These are phyloP conservation scores for Macrocystidia cucumis DNA, from an alignment of 1,284 basidiomycete species.

Conservation along the genomic window DNA sequence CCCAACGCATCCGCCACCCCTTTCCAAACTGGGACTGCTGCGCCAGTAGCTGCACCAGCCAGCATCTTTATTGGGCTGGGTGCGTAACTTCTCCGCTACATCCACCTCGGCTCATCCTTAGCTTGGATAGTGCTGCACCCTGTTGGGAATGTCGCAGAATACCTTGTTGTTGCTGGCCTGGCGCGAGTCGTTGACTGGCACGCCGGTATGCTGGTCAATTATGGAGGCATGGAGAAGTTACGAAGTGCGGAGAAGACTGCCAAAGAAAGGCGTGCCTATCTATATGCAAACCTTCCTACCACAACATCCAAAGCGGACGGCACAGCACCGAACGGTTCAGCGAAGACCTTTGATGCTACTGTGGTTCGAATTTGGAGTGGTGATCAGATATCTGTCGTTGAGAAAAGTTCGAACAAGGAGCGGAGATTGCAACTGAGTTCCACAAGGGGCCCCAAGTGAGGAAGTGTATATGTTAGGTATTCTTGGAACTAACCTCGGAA, in stretches of 20 bases:
- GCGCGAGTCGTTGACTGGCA: slow-evolving; percentile 97
- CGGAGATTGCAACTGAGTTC: slow-evolving; percentile 86
- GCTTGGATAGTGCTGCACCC: slow-evolving; percentile 69
- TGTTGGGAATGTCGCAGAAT: slow-evolving; percentile 91
- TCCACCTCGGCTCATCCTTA: slow-evolving; percentile 1
- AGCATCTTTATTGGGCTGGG: slow-evolving; percentile 89
- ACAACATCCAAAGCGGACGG: slow-evolving; percentile 36
- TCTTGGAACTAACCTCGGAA: slow-evolving; percentile 5
- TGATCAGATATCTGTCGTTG: slow-evolving; percentile 82
- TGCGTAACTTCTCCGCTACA: slow-evolving; percentile 17
- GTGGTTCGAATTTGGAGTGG: slow-evolving; percentile 89
- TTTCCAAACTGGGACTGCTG: slow-evolving; percentile 62
- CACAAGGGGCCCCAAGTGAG: slow-evolving; percentile 84
- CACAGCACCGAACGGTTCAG: slow-evolving; percentile 33
- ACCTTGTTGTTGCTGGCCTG: slow-evolving; percentile 78
- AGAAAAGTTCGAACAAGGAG: slow-evolving; percentile 72
- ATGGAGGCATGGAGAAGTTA: slow-evolving; percentile 79
- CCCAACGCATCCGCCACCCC: slow-evolving; percentile 79
- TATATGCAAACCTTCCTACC: slow-evolving; percentile 62
- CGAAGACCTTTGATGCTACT: slow-evolving; percentile 69
- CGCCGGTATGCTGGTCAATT: slow-evolving; percentile 83
- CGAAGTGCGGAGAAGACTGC: slow-evolving; percentile 81
- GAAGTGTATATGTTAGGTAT: slow-evolving; percentile 17
- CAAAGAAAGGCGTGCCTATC: slow-evolving; percentile 73
- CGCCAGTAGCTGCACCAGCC: slow-evolving; percentile 55